Evolutionary conservation across 441 rosid genomes (phyloP), one percentile per base, ranked within the genome.

Genomic region (Populus hybrid): DNA sequence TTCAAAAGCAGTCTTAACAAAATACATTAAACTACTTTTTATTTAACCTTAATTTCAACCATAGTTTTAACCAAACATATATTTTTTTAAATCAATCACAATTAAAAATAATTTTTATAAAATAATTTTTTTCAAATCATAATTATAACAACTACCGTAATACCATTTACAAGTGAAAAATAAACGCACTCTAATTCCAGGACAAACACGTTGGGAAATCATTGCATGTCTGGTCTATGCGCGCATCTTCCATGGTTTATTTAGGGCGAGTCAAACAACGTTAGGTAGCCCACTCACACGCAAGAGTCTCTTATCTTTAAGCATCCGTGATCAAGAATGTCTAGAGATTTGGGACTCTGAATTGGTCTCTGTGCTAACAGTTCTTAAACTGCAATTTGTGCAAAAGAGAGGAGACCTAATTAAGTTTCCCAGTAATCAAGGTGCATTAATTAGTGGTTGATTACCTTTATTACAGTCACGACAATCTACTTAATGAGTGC

Each of bases 391-490:
- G 57, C 57, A 46, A 46, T 46, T 14, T 4, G 57, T 46, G 57
- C 42, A 38, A 38, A 9, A 38, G 42, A 38, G 11, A 46, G 57
- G 57, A 19, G 19, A 46, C 57, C 42, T 9, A 9, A 9, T 9
- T 14, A 46, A 4, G 19, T 46, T 14, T 46, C 35, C 23, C 42
- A 70, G n/a, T 61, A 70, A 61, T 10, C n/a, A 38, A 70, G 26
- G 11, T 16, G 30, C 14, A 75, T 38, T 67, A 23, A 34, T 57
- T 3, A 21, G 40, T 30, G 74, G 63, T 72, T 57, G 14, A 32
- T 42, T 12, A 68, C 40, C 32, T 80, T 67, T 9, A 76, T 67
- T 76, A 10, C 35, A 59, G 70, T 9, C 59, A 35, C 21, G 79
- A 76, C 77, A 76, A 76, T 7, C 57, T 30, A 72, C 46, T 72